Evolutionary conservation across 2,329 filamentous ascomycete genomes (phyloP), one percentile per base, ranked within the genome.

Genomic region (Neurospora sp.): DNA sequence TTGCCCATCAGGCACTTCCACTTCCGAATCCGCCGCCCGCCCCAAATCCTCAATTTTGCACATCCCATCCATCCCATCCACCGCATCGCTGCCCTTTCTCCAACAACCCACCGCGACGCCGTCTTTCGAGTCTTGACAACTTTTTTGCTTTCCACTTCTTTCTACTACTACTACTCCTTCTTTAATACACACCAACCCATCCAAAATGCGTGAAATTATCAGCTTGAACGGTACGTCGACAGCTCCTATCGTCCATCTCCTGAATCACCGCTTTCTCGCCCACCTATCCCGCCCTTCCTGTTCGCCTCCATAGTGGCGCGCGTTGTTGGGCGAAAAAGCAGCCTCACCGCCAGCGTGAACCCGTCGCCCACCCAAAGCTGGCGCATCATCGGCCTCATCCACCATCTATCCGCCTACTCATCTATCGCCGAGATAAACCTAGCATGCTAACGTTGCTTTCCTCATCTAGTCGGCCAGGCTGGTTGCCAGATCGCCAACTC

Each of bases 401-500:
- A 46, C 19, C 33, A 23, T 23, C 19, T 23, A 66, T 39, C n/a
- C 1, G 10, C 65, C 38, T 19, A 66, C 65, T 33, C 8, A 11
- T 39, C 10, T 11, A 40, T 39, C 28, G 11, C 3, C 40, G 36
- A 8, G 12, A 39, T 19, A 33, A 33, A 67, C 19, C 10, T 11
- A 66, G 28, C n/a, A 67, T 74, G 67, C 74, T 76, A 71, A 76
- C 74, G 38, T 73, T n/a, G 8, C 39, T 66, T 67, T 46, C 68
- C 52, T 5, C 68, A 19, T 69, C 68, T 80, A 99, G 96, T 99
- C 88, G 96, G 96, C 85, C 96, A 99, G 89, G 96, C 96, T 82
- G 96, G 96, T 91, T 98, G 96, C 90, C 96, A 99, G 84, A 99
- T 99, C 81, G 96, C 95, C 86, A 99, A 99, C 88, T 96, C 96